phyloP scores from a whole-genome alignment of 257 asterid genomes.

The Phtheirospermum japonicum region DNA sequence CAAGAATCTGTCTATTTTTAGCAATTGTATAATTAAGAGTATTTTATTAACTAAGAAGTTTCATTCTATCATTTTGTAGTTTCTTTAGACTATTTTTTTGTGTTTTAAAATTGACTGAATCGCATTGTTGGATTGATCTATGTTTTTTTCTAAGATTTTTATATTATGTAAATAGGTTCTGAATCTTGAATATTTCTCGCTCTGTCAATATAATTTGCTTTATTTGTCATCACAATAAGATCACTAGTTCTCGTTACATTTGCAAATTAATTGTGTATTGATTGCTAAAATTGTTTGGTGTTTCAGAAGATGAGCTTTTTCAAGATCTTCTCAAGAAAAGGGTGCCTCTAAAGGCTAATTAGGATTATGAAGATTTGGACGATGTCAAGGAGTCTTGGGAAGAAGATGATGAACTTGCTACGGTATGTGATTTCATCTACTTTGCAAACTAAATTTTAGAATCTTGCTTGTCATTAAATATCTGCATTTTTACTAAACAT shows the following conservation, averaged over 20 bases:
- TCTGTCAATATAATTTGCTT: not conserved
- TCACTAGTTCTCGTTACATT: slow-evolving; percentile 1
- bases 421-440: no score
- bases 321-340: slow-evolving; percentile 52
- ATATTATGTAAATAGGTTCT: not conserved
- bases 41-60: no score
- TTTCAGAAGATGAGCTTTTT: slow-evolving; percentile 72
- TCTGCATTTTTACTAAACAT: no score
- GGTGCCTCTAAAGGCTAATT: slow-evolving; percentile 43
- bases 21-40: no score
- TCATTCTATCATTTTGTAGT: no score
- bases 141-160: not conserved
- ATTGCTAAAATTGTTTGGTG: slow-evolving; percentile 12
- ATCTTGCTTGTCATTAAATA: no score
- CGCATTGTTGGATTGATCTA: slow-evolving; percentile 5
- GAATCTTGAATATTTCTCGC: not conserved
- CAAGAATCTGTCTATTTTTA: no score
- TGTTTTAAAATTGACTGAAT: not conserved
- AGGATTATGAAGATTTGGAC: slow-evolving; percentile 98
- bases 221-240: not conserved
- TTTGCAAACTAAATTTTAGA: no score
- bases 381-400: no score
- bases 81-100: not conserved
- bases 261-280: slow-evolving; percentile 11
- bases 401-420: no score